A percentile compares a stretch with the other conserved stretches of the same genome.
These are phyloP conservation scores for Discostella stelligeroides DNA, from an alignment of 108 stramenopile genomes.

Conservation along the genomic window DNA sequence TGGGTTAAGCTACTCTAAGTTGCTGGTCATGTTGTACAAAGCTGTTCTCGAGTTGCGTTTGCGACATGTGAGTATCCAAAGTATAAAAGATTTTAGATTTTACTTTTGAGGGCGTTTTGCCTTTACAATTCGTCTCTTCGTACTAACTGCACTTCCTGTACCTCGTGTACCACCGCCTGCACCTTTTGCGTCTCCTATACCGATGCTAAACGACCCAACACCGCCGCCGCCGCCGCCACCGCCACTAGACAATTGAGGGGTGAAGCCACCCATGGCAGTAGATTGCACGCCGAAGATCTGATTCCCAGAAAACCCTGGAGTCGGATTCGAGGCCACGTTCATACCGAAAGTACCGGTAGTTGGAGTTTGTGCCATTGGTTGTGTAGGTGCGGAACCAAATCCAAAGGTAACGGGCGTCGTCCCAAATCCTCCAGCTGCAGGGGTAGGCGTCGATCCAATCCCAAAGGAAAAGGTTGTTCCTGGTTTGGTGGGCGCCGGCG, in stretches of 20 bases:
- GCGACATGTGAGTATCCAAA: conserved; percentile 14
- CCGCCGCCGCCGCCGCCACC: background rate
- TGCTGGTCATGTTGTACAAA: conserved; percentile 32
- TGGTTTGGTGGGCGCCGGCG: background rate
- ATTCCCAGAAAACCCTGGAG: conserved; percentile 3
- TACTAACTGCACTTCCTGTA: conserved; percentile 3
- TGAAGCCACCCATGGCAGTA: background rate
- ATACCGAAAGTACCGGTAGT: conserved; percentile 3
- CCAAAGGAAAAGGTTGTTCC: conserved; percentile 11
- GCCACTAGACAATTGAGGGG: background rate
- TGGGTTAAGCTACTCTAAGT: conserved; percentile 11
- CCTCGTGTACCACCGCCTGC: too few relatives aligned
- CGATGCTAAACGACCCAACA: conserved; percentile 24
- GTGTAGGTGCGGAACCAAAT: background rate
- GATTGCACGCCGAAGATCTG: background rate
- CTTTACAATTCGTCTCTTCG: conserved; percentile 29
- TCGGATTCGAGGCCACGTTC: conserved; percentile 4
- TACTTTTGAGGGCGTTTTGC: conserved; percentile 20
- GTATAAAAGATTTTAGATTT: background rate
- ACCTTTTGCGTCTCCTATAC: too few relatives aligned
- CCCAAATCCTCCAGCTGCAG: conserved; percentile 3
- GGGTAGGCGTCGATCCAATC: background rate
- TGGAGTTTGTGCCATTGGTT: background rate
- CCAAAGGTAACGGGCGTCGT: conserved; percentile 7
- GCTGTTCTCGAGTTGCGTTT: conserved; percentile 23